phyloP scores from a whole-genome alignment of 169 alveolate genomes.

The Plasmodium yoelii region DNA sequence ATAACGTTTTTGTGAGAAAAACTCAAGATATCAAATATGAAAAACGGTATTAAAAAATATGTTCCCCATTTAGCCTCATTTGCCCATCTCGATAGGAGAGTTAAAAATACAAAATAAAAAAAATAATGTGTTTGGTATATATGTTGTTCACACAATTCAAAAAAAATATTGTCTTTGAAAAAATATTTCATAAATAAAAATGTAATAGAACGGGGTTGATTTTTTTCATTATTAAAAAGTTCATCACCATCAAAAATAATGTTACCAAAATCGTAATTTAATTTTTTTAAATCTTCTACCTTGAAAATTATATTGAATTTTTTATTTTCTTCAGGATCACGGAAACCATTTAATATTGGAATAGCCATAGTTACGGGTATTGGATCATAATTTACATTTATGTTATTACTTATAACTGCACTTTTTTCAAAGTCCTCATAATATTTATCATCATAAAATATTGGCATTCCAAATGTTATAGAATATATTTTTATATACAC shows the following conservation, averaged over 20 bases:
- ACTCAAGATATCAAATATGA: conserved; percentile 27
- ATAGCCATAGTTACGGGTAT: conserved; percentile 33
- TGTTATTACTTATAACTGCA: conserved; percentile 53
- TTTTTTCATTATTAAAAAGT: conserved; percentile 28
- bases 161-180: conserved; percentile 41
- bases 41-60: conserved; percentile 31
- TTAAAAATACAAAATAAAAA: conserved; percentile 66
- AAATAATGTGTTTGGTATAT: conserved; percentile 63
- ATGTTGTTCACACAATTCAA: conserved; percentile 52
- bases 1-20: conserved; percentile 44
- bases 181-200: conserved; percentile 45
- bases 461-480: conserved; percentile 54
- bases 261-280: conserved; percentile 67
- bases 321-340: conserved; percentile 42
- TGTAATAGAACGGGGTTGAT: conserved; percentile 19
- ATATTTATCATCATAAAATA: conserved; percentile 41
- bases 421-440: conserved; percentile 47
- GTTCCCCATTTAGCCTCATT: conserved; percentile 76
- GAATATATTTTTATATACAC: conserved; percentile 22
- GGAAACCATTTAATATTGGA: conserved; percentile 26
- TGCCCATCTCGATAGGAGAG: conserved; percentile 71
- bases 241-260: conserved; percentile 46
- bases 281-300: conserved; percentile 31
- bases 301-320: conserved; percentile 23
- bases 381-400: conserved; percentile 50